Percentiles rank a stretch among this genome's conserved stretches.
phyloP scores from a whole-genome alignment of 768 basidiomycete species.

The Agaricus subrufescens region DNA sequence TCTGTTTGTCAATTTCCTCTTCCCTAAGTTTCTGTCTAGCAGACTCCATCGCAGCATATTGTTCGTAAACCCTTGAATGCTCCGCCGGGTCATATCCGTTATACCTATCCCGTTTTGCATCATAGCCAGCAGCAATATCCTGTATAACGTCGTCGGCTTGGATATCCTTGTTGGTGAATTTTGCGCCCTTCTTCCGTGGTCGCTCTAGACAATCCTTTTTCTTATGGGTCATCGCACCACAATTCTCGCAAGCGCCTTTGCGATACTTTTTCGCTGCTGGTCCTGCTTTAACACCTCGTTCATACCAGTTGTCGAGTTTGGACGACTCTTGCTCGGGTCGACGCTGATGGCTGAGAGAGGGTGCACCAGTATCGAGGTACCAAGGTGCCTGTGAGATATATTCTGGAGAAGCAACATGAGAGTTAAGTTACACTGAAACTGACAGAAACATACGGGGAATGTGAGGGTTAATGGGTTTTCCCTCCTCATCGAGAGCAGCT shows the following conservation, averaged over 20 bases:
- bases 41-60: slow-evolving; percentile 89
- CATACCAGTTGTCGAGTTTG: slow-evolving; percentile 90
- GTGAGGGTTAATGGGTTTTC: slow-evolving; percentile 95
- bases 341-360: slow-evolving; percentile 93
- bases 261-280: slow-evolving; percentile 96
- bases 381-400: slow-evolving; percentile 99
- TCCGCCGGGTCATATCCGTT: slow-evolving; percentile 93
- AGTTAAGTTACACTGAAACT: neutral
- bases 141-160: slow-evolving; percentile 89
- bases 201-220: slow-evolving; percentile 91
- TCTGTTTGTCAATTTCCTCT: slow-evolving; percentile 97
- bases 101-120: slow-evolving; percentile 96
- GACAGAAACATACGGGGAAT: slow-evolving; percentile 75
- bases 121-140: slow-evolving; percentile 73
- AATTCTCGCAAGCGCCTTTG: slow-evolving; percentile 98
- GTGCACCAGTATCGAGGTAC: slow-evolving; percentile 94
- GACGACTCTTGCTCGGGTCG: slow-evolving; percentile 61
- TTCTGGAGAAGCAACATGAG: slow-evolving; percentile 40
- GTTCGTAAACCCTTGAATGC: slow-evolving; percentile 85
- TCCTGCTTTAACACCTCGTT: slow-evolving; percentile 77
- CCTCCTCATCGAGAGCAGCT: slow-evolving; percentile 92
- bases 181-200: slow-evolving; percentile 94
- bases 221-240: slow-evolving; percentile 94
- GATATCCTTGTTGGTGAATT: slow-evolving; percentile 86
- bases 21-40: slow-evolving; percentile 88